Base-by-base conservation (phyloP, 257 asterid genomes). In the Leptodermis oblonga region DNA sequence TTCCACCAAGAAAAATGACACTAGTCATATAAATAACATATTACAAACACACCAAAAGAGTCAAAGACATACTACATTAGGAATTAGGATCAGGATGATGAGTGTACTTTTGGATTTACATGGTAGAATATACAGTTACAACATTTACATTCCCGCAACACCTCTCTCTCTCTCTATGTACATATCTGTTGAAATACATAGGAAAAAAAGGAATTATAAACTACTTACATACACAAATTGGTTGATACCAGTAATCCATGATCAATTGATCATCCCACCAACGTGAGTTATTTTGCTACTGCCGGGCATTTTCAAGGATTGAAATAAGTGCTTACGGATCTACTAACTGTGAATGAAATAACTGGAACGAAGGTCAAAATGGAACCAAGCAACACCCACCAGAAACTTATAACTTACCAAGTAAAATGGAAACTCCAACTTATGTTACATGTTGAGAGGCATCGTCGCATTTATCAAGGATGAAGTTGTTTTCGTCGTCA, bases 131-230 rank as follows among this genome's bases (percentile, higher is more conserved):
- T 41, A 65, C 68, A 73, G 65, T 36, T 48, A 59, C 52, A 41
- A 36, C 70, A 74, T 68, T 51, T 74, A 74, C 74, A 61, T 67
- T 51, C 70, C 69, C 70, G 69, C 46, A 51, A n/a, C 10, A 51
- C 14, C 60, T 4, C 7, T 45, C 68, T 66, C 18, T 36, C 64
- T 25, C 73, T 66, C 76, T 60, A 74, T 68, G 41, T 39, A 74
- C 74, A 74, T n/a, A 60, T 36, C 56, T 37, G 49, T 49, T 41
- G 73, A 74, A 61, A 54, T 60, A 33, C 59, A 60, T 15, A 20
- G 13, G 48, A 13, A 49, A 59, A 7, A 39, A 49, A 36, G 26
- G 18, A 34, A 30, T 52, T 22, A n/a, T 6, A 36, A 51, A 58
- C 28, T 14, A 59, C 69, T 67, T 30, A 31, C 70, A 61, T 60